Evolutionary conservation across 2,329 filamentous ascomycete genomes (phyloP).

Genomic region (Aspergillus amoenus): DNA sequence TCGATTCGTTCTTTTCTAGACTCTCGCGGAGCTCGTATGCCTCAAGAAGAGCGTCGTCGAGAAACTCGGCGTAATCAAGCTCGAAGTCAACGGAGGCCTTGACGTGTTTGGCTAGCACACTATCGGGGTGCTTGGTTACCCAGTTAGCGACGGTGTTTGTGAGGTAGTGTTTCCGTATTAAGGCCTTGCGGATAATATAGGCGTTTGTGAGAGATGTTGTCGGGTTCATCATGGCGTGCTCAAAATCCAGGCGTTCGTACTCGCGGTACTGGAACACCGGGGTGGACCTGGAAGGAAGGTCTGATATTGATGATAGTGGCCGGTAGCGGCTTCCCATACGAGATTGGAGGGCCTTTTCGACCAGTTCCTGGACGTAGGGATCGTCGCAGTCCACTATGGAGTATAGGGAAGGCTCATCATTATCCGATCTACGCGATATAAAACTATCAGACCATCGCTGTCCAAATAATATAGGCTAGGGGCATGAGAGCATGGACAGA

Average conservation of each 20-base stretch:
- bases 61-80: slow-evolving; percentile 92
- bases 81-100: slow-evolving; percentile 84
- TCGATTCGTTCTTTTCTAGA: slow-evolving; percentile 65
- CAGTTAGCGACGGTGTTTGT: slow-evolving; percentile 80
- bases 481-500: slow-evolving; percentile 6
- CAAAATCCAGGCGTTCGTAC: slow-evolving; percentile 88
- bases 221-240: slow-evolving; percentile 64
- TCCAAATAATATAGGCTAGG: slow-evolving; percentile 13
- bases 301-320: slow-evolving; percentile 53
- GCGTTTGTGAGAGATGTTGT: slow-evolving; percentile 72
- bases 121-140: slow-evolving; percentile 77
- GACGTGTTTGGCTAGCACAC: slow-evolving; percentile 67
- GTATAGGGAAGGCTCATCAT: slow-evolving; percentile 53
- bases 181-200: slow-evolving; percentile 91
- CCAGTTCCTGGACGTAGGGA: slow-evolving; percentile 81
- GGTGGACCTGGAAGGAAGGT: slow-evolving; percentile 46
- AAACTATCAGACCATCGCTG: slow-evolving; percentile 32
- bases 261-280: slow-evolving; percentile 74
- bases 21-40: slow-evolving; percentile 83
- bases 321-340: slow-evolving; percentile 60
- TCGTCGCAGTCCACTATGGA: slow-evolving; percentile 84
- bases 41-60: slow-evolving; percentile 90
- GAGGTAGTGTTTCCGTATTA: slow-evolving; percentile 95
- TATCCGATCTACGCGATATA: slow-evolving; percentile 36
- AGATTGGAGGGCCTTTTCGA: slow-evolving; percentile 68